Conservation (phyloP, 208 protist species). For the Trypanosoma lewisi region DNA sequence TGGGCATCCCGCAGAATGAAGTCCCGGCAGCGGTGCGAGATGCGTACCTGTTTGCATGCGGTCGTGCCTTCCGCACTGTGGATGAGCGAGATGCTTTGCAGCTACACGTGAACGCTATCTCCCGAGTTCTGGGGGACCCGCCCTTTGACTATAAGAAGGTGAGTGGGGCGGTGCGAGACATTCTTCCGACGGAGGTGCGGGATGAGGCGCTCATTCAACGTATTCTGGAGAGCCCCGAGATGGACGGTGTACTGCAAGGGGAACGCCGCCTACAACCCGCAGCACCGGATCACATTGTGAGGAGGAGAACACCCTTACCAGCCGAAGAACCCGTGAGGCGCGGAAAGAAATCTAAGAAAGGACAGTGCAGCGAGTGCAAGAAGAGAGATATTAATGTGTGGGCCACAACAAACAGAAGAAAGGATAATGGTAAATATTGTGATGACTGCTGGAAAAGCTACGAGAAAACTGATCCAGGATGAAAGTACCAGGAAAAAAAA, state of each 20-base stretch:
- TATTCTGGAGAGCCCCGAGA: not conserved
- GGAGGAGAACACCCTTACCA: not conserved
- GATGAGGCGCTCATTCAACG: constrained; percentile 7
- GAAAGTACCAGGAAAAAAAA: no score
- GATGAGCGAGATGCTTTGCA: constrained; percentile 10
- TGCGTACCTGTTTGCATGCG: constrained; percentile 25
- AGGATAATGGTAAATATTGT: constrained; percentile 21
- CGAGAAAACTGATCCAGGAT: not conserved
- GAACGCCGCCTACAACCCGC: not conserved
- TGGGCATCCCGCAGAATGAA: constrained; percentile 9
- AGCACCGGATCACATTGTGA: not conserved
- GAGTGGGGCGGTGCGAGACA: not conserved
- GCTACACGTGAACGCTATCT: constrained; percentile 16
- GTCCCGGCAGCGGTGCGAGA: constrained; percentile 5
- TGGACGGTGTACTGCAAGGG: not conserved
- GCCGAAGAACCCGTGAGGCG: not conserved
- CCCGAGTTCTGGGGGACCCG: not conserved
- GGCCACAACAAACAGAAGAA: not conserved
- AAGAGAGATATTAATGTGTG: not conserved
- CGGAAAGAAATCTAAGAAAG: not conserved
- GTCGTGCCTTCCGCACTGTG: constrained; percentile 24
- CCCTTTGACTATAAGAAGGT: constrained; percentile 1
- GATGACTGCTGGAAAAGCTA: constrained; percentile 20
- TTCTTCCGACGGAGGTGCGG: constrained; percentile 9
- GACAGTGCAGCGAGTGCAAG: constrained; percentile 12